Conservation (phyloP, 2,329 filamentous ascomycete genomes). For the Gaeumannomyces sp. region DNA sequence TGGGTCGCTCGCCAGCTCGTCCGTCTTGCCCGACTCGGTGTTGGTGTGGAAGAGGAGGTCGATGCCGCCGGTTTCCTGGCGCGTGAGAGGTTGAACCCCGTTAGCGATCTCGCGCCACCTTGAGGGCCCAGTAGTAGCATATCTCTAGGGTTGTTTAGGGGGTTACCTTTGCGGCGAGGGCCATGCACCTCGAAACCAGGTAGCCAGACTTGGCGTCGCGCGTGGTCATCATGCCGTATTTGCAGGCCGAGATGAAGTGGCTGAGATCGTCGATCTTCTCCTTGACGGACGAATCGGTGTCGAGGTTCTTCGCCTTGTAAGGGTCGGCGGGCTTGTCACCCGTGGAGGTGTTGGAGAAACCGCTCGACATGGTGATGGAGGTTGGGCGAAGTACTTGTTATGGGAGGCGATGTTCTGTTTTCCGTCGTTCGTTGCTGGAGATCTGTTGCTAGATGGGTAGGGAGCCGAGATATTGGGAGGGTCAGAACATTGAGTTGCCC, state of each 20-base stretch:
- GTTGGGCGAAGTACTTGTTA: background rate
- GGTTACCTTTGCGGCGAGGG: constrained; percentile 67
- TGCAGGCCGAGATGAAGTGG: constrained; percentile 64
- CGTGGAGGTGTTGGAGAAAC: constrained; percentile 9
- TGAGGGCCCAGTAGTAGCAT: background rate
- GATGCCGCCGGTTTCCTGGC: constrained; percentile 67
- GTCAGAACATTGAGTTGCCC: background rate
- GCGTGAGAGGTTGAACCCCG: background rate
- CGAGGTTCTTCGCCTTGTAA: constrained; percentile 57
- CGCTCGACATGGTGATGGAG: constrained; percentile 10
- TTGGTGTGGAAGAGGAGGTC: constrained; percentile 90
- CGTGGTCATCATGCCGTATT: constrained; percentile 89
- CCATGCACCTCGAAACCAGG: constrained; percentile 80
- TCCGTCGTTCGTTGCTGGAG: too few relatives aligned
- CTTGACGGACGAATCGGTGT: constrained; percentile 56
- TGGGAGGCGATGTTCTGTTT: background rate
- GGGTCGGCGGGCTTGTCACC: constrained; percentile 11
- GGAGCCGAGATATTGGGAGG: too few relatives aligned
- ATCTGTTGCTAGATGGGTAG: too few relatives aligned
- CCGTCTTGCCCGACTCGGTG: constrained; percentile 81
- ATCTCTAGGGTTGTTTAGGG: background rate
- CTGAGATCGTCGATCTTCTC: constrained; percentile 72
- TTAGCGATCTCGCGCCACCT: background rate
- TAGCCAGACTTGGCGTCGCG: constrained; percentile 57
- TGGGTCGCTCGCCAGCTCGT: constrained; percentile 66